Percentiles rank a stretch among this genome's conserved stretches.
These are phyloP conservation scores for Entrophospora sp. DNA, from an alignment of 192 early-diverging fungal species.

Conservation along the genomic window DNA sequence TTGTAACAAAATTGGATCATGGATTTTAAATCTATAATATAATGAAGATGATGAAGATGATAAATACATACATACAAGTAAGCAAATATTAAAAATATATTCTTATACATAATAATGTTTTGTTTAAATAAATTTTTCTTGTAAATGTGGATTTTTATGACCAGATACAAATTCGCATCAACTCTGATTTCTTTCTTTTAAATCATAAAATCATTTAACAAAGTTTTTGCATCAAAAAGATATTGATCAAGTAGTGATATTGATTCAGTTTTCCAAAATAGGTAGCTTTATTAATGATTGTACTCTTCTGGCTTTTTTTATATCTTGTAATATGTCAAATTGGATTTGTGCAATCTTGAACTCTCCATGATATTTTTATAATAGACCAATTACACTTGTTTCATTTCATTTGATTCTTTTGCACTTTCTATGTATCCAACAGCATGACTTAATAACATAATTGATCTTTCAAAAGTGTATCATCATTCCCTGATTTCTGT, in stretches of 20 bases:
- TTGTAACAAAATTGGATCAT: too few species aligned
- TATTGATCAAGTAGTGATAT: not conserved
- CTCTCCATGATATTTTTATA: not conserved
- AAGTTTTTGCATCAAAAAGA: not conserved
- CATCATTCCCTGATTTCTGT: not conserved
- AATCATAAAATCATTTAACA: constrained; percentile 1
- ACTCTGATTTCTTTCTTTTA: not conserved
- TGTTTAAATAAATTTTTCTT: too few species aligned
- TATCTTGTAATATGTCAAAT: not conserved
- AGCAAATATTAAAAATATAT: too few species aligned
- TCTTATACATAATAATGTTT: too few species aligned
- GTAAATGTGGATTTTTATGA: too few species aligned
- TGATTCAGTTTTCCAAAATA: not conserved
- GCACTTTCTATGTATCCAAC: constrained; percentile 2
- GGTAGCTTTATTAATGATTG: not conserved
- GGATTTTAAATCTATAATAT: too few species aligned
- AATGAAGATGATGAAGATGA: too few species aligned
- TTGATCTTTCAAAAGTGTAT: not conserved
- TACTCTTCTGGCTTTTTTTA: not conserved
- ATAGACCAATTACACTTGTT: not conserved
- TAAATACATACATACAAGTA: too few species aligned
- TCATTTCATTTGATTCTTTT: not conserved
- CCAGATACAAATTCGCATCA: too few species aligned
- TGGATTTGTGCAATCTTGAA: constrained; percentile 1
- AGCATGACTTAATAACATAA: constrained; percentile 5